phyloP scores from a whole-genome alignment of 2,329 filamentous ascomycete genomes.

The Aspergillus sp. region DNA sequence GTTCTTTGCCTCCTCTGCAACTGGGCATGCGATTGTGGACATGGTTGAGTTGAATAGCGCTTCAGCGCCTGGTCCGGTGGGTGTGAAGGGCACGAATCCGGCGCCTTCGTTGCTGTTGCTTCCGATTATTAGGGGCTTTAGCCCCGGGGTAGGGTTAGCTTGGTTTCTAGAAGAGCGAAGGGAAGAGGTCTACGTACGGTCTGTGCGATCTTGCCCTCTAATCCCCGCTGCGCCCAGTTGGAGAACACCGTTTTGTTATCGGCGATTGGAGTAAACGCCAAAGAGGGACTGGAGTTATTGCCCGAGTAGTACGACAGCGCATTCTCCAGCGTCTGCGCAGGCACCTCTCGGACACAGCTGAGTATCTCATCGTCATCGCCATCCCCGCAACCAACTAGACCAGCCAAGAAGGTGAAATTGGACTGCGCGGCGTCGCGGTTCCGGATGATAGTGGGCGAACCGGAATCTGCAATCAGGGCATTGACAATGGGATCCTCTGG shows the following conservation, averaged over 20 bases:
- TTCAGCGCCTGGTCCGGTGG: too few relatives aligned
- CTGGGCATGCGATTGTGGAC: not conserved
- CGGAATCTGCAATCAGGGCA: constrained; percentile 20
- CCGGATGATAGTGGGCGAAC: not conserved
- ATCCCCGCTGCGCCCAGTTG: not conserved
- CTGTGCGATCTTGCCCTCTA: not conserved
- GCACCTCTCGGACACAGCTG: not conserved
- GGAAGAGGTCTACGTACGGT: not conserved
- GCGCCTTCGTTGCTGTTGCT: constrained; percentile 12
- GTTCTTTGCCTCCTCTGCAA: not conserved
- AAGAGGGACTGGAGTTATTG: not conserved
- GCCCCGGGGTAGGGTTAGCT: too few relatives aligned
- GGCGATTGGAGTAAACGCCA: not conserved
- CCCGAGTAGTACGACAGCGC: not conserved
- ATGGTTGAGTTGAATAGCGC: too few relatives aligned
- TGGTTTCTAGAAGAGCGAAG: too few relatives aligned
- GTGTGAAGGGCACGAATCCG: not conserved
- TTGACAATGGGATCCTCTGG: constrained; percentile 29
- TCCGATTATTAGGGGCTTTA: not conserved
- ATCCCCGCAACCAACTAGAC: not conserved
- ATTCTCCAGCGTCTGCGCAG: not conserved
- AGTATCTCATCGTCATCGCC: not conserved
- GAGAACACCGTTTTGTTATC: not conserved
- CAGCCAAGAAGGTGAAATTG: not conserved
- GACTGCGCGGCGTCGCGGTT: not conserved